Base-by-base conservation (phyloP, 768 basidiomycete species). In the Mrakia blollopis region DNA sequence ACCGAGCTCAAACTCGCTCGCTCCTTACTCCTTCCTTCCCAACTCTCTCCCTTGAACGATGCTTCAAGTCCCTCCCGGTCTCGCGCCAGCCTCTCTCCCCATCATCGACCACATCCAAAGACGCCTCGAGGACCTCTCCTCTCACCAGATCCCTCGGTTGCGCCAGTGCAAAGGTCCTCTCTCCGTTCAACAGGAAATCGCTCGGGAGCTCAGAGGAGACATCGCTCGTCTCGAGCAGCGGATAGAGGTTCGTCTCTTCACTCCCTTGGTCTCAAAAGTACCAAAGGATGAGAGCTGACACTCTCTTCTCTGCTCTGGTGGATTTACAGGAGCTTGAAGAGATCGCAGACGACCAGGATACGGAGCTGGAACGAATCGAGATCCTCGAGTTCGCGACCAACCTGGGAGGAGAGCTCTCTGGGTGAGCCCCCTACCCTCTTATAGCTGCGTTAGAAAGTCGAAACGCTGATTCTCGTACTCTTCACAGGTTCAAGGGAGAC, bases 111-210 rank as follows among this genome's bases (percentile, higher is more conserved):
- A 85, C 3, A 82, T 89, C 7, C 85, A 87, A 63, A 85, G 92
- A 32, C 86, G 88, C 14, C 85, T 89, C 78, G 86, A 83, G 3
- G 92, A 94, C 83, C 82, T 96, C 10, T 80, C 85, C 4, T 85
- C 89, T 16, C 89, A 89, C 80, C 91, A 93, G 82, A 86, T 97
- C 47, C 91, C 93, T 1, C 88, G 91, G 2, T 85, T 97, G 70
- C 86, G 87, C 13, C 81, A 85, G 72, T 95, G 92, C 82, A 85
- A 83, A 13, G 92, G 91, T 0, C 90, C 93, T 0, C 84, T 92
- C 14, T 82, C 86, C 0, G 81, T 88, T 3, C 94, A 96, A 80
- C 90, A 93, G 81, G 87, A 88, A 68, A 86, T 91, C 73, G 89
- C 89, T 0, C 88, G 88, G 6, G 92, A 93, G 81, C 83, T 94